Base-by-base conservation (phyloP, 768 basidiomycete species). In the Amyloporia xantha region DNA sequence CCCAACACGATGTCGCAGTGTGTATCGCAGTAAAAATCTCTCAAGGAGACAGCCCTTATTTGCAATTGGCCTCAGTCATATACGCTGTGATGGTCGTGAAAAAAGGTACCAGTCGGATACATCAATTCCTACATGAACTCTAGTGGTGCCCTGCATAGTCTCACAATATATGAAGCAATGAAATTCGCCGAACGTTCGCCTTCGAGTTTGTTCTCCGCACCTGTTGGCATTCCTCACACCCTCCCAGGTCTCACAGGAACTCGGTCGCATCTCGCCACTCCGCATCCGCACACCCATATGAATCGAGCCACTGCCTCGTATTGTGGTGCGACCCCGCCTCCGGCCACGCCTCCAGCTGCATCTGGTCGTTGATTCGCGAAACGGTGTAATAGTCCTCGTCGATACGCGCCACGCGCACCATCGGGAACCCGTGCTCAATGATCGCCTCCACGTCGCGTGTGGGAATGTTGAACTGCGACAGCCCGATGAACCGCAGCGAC, bases 231-330 rank as follows among this genome's bases (percentile, higher is more conserved):
- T n/a, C n/a, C n/a, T n/a, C n/a, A n/a, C n/a, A n/a, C n/a, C n/a
- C n/a, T n/a, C n/a, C n/a, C n/a, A n/a, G n/a, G n/a, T n/a, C n/a
- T 21, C 45, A 61, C 17, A 59, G 50, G 37, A 63, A 63, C 45
- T 63, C 57, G 11, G 57, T 56, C 26, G 62, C 59, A 44, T 60
- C 54, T 27, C 59, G 52, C 63, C 63, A 65, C 50, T 61, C 59
- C 24, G 81, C 81, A 52, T 81, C 77, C 52, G 76, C 76, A 54
- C 83, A 84, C 0, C 77, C 81, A 30, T 76, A 61, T 70, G 79
- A 81, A 60, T 83, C 81, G 20, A 86, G 66, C 81, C 81, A 84
- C 56, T 84, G 81, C 15, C 62, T 64, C 3, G 71, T 69, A 51
- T 81, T 75, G 54, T 77, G 79, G 53, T 67, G 63, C 19, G 69